Evolutionary conservation across 768 basidiomycete species (phyloP).

Genomic region (Clitopilus passeckerianus): DNA sequence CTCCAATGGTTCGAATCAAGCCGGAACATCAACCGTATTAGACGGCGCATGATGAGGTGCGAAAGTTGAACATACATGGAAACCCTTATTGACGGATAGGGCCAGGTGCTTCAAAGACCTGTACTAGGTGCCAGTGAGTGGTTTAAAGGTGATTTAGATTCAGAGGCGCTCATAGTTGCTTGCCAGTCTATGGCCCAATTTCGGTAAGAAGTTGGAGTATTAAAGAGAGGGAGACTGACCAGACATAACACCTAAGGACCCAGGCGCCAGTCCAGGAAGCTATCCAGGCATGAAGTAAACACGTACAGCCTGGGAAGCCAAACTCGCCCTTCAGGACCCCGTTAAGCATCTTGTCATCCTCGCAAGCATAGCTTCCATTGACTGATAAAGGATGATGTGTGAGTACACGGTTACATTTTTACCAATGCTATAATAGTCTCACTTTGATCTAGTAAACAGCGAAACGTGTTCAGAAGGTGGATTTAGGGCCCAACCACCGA

Average conservation of each 20-base stretch:
- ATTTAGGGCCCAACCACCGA: too few species aligned
- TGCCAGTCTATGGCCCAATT: conserved; percentile 46
- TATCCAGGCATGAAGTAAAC: background rate
- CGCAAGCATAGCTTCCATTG: conserved; percentile 59
- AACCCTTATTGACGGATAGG: conserved; percentile 50
- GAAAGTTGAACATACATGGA: conserved; percentile 41
- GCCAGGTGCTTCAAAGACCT: conserved; percentile 35
- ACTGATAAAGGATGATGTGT: conserved; percentile 16
- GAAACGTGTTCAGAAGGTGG: too few species aligned
- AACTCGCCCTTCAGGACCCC: conserved; percentile 62
- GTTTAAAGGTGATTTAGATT: too few species aligned
- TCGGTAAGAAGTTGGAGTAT: background rate
- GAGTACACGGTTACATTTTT: background rate
- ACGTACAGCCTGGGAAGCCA: conserved; percentile 61
- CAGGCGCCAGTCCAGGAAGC: conserved; percentile 3
- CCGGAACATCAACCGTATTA: conserved; percentile 16
- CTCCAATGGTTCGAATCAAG: conserved; percentile 55
- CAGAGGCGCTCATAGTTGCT: conserved; percentile 43
- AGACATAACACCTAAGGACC: conserved; percentile 37
- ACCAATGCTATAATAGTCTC: background rate
- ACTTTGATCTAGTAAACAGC: conserved; percentile 26
- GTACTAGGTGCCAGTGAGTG: too few species aligned
- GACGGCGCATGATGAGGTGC: background rate
- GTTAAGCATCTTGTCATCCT: conserved; percentile 55
- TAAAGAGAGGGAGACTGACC: conserved; percentile 18